Evolutionary conservation across 2,329 filamentous ascomycete genomes (phyloP).

Genomic region (Stemphylium vesicarium): DNA sequence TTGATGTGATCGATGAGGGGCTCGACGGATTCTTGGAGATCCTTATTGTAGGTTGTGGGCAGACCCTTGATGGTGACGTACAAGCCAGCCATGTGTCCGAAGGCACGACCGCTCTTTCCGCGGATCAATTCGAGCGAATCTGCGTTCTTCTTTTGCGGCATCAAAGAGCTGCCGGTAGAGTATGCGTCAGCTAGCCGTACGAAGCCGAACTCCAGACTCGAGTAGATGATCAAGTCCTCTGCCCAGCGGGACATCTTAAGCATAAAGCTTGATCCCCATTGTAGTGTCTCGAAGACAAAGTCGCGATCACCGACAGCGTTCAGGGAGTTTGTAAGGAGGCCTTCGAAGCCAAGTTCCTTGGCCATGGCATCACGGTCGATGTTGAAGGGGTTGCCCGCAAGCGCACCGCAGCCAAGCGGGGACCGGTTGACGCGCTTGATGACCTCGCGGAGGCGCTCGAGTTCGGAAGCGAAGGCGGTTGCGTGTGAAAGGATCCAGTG

Average conservation of each 20-base stretch:
- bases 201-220: slow-evolving; percentile 76
- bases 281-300: slow-evolving; percentile 81
- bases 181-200: slow-evolving; percentile 79
- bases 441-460: slow-evolving; percentile 77
- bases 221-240: slow-evolving; percentile 87
- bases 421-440: slow-evolving; percentile 74
- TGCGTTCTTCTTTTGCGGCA: slow-evolving; percentile 86
- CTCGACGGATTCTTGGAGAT: slow-evolving; percentile 86
- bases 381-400: slow-evolving; percentile 82
- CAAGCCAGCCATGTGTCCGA: slow-evolving; percentile 81
- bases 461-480: slow-evolving; percentile 72
- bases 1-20: slow-evolving; percentile 85
- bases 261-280: slow-evolving; percentile 81
- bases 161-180: slow-evolving; percentile 75
- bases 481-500: slow-evolving; percentile 83
- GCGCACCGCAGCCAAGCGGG: slow-evolving; percentile 76
- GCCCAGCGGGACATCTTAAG: slow-evolving; percentile 80
- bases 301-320: slow-evolving; percentile 77
- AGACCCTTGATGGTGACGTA: slow-evolving; percentile 79
- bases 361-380: slow-evolving; percentile 82
- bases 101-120: slow-evolving; percentile 77
- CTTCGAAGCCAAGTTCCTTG: slow-evolving; percentile 79
- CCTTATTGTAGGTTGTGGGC: slow-evolving; percentile 87
- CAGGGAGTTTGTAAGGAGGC: slow-evolving; percentile 78
- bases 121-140: slow-evolving; percentile 77